Conservation (phyloP, 2,329 filamentous ascomycete genomes). For the Nothomitra cinnamomea region DNA sequence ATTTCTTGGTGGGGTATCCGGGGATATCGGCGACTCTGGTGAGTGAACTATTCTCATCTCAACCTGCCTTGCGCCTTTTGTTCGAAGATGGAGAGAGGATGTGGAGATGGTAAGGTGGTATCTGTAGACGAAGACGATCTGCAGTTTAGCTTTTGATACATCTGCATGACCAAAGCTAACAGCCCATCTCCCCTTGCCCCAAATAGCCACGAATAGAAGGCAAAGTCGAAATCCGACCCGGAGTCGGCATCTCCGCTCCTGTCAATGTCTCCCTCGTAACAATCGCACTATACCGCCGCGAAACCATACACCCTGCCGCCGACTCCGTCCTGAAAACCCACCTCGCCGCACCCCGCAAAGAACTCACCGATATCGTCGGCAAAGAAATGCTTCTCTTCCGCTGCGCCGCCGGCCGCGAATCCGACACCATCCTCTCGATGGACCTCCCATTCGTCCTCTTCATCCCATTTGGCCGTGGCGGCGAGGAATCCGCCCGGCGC, state of each 20-base stretch:
- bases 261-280: conserved; percentile 85
- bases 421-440: conserved; percentile 84
- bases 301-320: conserved; percentile 91
- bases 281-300: conserved; percentile 81
- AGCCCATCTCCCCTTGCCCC: conserved; percentile 3
- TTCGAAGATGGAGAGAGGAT: not conserved
- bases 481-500: conserved; percentile 73
- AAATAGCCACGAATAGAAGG: conserved; percentile 84
- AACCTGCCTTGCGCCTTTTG: not conserved
- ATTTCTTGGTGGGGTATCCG: conserved; percentile 90
- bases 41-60: conserved; percentile 25
- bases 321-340: conserved; percentile 89
- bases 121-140: too few species aligned
- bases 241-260: conserved; percentile 68
- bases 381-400: conserved; percentile 89
- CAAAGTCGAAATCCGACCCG: conserved; percentile 88
- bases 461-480: conserved; percentile 83
- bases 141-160: not conserved
- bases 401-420: conserved; percentile 67
- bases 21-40: conserved; percentile 96
- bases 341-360: conserved; percentile 74
- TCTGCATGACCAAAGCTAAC: conserved; percentile 8
- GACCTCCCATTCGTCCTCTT: conserved; percentile 94
- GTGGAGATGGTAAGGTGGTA: too few species aligned
- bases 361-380: conserved; percentile 81